phyloP scores from a whole-genome alignment of 2,329 filamentous ascomycete species.

The Fusarium hostae region DNA sequence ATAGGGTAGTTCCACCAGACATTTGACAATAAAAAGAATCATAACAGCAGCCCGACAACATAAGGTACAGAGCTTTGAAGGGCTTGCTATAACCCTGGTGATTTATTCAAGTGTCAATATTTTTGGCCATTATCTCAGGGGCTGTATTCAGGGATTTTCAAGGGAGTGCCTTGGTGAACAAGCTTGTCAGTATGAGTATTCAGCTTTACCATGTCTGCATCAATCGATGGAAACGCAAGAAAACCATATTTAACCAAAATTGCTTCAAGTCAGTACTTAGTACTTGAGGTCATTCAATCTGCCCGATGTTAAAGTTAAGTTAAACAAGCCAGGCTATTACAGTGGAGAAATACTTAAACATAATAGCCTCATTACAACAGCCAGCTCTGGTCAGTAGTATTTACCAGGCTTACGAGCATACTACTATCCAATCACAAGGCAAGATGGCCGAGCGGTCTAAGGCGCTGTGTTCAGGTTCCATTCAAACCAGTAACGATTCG shows the following conservation, averaged over 20 bases:
- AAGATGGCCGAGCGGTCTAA: conserved; percentile 30
- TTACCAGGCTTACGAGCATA: fast-evolving
- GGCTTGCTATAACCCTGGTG: too few relatives aligned
- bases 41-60: not conserved
- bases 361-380: fast-evolving
- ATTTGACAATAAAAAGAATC: not conserved
- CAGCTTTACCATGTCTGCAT: too few relatives aligned
- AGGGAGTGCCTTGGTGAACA: too few relatives aligned
- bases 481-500: conserved; percentile 22
- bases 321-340: not conserved
- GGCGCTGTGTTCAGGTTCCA: conserved; percentile 27
- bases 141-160: not conserved
- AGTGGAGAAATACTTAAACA: not conserved
- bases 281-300: fast-evolving
- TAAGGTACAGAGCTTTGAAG: too few relatives aligned
- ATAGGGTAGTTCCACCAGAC: not conserved
- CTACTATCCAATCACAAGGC: conserved; percentile 10
- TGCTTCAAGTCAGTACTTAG: fast-evolving
- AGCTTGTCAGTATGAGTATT: too few relatives aligned
- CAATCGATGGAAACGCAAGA: too few relatives aligned
- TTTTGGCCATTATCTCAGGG: not conserved
- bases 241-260: fast-evolving
- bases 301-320: fast-evolving
- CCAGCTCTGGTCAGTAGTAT: fast-evolving
- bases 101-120: too few relatives aligned